Base-by-base conservation (phyloP, 2,329 filamentous ascomycete genomes). In the Apiospora arundinis region DNA sequence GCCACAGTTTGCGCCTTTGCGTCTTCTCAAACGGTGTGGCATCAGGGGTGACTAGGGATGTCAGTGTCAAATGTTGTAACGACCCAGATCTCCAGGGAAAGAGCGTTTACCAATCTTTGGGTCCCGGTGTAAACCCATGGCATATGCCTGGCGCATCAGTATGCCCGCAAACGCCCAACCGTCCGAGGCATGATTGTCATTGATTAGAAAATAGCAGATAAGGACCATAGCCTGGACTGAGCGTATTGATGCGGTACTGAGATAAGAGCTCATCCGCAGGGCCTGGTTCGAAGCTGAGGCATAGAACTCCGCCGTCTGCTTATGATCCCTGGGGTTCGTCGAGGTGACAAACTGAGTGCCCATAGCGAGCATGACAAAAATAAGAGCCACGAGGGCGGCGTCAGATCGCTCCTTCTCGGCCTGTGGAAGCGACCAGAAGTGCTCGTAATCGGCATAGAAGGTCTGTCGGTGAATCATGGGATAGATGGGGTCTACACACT, bases 161-260 rank as follows among this genome's bases (percentile, higher is more conserved):
- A 95, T 91, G 7, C 93, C 93, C 0, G 92, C 92, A 84, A 95
- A 95, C 0, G 92, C 91, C 91, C 93, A 95, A 1, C 93, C 93
- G 78, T 95, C 93, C 0, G 92, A 93, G 4, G 92, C 92, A 76
- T 95, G 93, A 76, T 95, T 95, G 80, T 95, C 93, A 76, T 95
- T 95, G 83, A 95, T 95, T 46, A 95, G 85, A 76, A 95, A 95
- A 78, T 95, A 95, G 0, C 91, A 91, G 72, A 95, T 90, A n/a
- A 95, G 82, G 0, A 95, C 91, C 92, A 95, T 95, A 63, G 93
- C 90, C 80, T 94, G 92, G 44, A 95, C 90, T 1, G 92, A 93
- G 32, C 90, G 85, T 68, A 94, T 85, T 0, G 92, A 93, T 1
- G 92, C 92, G 63, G 90, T 90, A 79, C 92, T 95, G 3, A 95